Evolutionary conservation across 2,329 filamentous ascomycete genomes (phyloP), one percentile per base, ranked within the genome.

Genomic region (Penicillium decumbens): DNA sequence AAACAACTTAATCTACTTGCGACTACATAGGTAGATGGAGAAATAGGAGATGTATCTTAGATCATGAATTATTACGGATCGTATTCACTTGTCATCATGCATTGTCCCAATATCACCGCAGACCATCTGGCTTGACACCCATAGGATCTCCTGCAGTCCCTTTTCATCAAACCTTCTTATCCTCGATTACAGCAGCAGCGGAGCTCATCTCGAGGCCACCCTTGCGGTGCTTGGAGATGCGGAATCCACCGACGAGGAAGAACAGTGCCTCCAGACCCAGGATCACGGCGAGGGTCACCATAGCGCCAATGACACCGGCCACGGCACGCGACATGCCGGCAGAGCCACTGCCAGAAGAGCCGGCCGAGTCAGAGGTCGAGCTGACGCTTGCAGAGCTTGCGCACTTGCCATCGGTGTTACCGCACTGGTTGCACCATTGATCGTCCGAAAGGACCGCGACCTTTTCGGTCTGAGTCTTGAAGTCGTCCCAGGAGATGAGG

Each of bases 301-400:
- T 80, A 0, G 84, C 84, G 30, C 84, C 84, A 62, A 95, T 90
- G 4, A 92, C 88, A 44, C 89, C 89, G 0, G 88, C 89, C n/a
- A 91, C 82, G 5, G 81, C 78, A 32, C 77, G 81, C 43, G 84
- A 86, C 25, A 95, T 75, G 7, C 80, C 78, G 44, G 71, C 66
- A 18, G 61, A 65, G 15, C 57, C 60, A 35, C 61, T 64, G 18
- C 56, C 60, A 30, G 45, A 43, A 6, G 51, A 43, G 23, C 50
- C 50, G 6, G 59, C 54, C 1, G 63, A 63, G 10, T 57, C 54
- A 15, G 65, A 64, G 33, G 41, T 37, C 12, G 38, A 40, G 33
- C 15, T 35, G 35, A 28, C 25, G 35, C 58, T 63, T 20, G 59
- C 49, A 18, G 41, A 43, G 1, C 68, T 58, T 10, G 82, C 82